Evolutionary conservation across 1,284 basidiomycete genomes (phyloP).

Genomic region (Pseudozyma sp.): DNA sequence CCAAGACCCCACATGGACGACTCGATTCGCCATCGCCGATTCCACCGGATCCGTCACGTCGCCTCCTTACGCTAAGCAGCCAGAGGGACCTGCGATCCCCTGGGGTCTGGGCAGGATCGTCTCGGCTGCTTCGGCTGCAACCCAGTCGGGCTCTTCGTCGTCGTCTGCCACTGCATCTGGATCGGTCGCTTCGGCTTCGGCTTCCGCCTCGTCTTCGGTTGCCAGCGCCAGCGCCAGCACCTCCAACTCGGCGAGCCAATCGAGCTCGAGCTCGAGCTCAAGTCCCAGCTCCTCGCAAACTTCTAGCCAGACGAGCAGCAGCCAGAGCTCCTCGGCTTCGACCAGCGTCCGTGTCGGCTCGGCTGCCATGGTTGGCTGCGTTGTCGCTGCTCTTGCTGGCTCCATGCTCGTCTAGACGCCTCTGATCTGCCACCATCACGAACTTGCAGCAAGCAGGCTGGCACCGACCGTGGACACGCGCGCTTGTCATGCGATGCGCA

Average conservation of each 20-base stretch:
- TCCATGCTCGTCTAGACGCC: conserved; percentile 23
- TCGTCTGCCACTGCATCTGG: conserved; percentile 9
- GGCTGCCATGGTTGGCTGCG: conserved; percentile 36
- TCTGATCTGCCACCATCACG: background rate
- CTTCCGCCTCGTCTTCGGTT: conserved; percentile 6
- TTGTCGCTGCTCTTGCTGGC: conserved; percentile 36
- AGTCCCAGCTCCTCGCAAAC: conserved; percentile 15
- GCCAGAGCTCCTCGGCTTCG: conserved; percentile 26
- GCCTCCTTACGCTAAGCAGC: conserved; percentile 74
- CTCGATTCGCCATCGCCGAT: conserved; percentile 81
- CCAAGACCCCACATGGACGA: conserved; percentile 77
- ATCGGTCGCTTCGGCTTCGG: conserved; percentile 12
- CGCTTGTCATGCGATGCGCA: too few species aligned
- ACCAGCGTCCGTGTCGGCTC: conserved; percentile 18
- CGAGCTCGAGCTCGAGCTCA: conserved; percentile 18
- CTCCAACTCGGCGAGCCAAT: conserved; percentile 12
- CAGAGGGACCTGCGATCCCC: conserved; percentile 73
- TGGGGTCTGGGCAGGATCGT: conserved; percentile 79
- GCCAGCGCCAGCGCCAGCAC: conserved; percentile 9
- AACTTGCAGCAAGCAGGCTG: background rate
- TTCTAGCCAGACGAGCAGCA: conserved; percentile 22
- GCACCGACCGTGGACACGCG: too few species aligned
- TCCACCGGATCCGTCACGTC: conserved; percentile 72
- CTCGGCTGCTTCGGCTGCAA: conserved; percentile 59
- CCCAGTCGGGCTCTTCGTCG: conserved; percentile 6